A percentile compares a stretch with the other conserved stretches of the same genome.
Conservation (phyloP, 345 rosid species). For the Eucalyptus urophylla region DNA sequence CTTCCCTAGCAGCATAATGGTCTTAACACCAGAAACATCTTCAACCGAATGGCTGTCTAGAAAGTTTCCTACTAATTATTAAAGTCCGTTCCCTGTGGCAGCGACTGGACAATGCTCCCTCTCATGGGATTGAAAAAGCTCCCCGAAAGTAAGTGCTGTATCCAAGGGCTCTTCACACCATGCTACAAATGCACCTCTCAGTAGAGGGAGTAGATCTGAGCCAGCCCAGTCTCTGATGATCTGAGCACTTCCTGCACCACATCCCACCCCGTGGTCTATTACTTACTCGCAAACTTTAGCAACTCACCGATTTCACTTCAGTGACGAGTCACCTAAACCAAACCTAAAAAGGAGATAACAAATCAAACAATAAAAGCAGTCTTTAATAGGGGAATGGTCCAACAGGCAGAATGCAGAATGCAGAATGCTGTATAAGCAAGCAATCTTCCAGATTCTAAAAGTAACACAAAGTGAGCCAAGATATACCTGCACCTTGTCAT, state of each 20-base stretch:
- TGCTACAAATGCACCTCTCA: background rate
- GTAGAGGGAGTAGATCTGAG: background rate
- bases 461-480: background rate
- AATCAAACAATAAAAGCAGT: background rate
- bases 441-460: background rate
- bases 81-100: background rate
- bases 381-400: background rate
- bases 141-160: background rate
- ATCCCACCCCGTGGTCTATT: background rate
- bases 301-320: background rate
- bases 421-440: background rate
- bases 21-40: background rate
- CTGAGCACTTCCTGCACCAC: background rate
- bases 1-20: background rate
- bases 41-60: background rate
- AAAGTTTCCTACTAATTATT: background rate
- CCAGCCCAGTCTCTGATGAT: background rate
- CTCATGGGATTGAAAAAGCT: background rate
- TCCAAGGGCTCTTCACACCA: background rate
- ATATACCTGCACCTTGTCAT: background rate
- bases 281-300: background rate
- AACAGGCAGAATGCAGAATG: background rate
- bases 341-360: background rate
- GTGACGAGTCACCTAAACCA: background rate
- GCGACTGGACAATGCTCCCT: background rate